phyloP scores from a whole-genome alignment of 345 rosid genomes.

The Erodium maritimum region DNA sequence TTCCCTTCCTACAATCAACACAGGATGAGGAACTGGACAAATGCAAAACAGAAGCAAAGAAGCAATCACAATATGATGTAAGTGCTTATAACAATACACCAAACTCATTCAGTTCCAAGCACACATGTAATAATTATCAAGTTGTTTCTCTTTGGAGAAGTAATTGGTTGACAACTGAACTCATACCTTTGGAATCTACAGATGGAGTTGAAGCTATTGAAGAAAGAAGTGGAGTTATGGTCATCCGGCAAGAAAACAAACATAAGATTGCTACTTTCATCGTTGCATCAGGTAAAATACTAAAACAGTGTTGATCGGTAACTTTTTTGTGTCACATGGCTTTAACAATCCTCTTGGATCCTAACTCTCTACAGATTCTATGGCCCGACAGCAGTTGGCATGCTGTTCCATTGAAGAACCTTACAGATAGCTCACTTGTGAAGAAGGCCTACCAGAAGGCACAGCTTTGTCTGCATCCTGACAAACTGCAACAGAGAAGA shows the following conservation, averaged over 20 bases:
- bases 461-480: constrained; percentile 87
- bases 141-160: neutral
- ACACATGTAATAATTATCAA: too few relatives aligned
- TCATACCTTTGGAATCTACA: constrained; percentile 9
- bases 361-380: constrained; percentile 35
- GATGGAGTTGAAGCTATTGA: constrained; percentile 45
- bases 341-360: too few relatives aligned
- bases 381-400: constrained; percentile 77
- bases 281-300: constrained; percentile 34
- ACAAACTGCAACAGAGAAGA: constrained; percentile 80
- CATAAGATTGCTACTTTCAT: constrained; percentile 63
- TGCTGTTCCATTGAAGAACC: constrained; percentile 37
- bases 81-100: neutral
- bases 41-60: neutral
- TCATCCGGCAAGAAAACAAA: constrained; percentile 66
- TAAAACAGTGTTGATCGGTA: too few relatives aligned
- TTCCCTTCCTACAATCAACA: neutral
- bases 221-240: constrained; percentile 62
- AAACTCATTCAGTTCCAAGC: neutral
- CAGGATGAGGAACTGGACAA: neutral
- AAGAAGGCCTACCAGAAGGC: constrained; percentile 91
- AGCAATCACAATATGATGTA: neutral
- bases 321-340: too few relatives aligned
- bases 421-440: constrained; percentile 58
- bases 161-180: neutral